Base-by-base conservation (phyloP, 1,284 basidiomycete genomes). In the Sanghuangporus weigelae region DNA sequence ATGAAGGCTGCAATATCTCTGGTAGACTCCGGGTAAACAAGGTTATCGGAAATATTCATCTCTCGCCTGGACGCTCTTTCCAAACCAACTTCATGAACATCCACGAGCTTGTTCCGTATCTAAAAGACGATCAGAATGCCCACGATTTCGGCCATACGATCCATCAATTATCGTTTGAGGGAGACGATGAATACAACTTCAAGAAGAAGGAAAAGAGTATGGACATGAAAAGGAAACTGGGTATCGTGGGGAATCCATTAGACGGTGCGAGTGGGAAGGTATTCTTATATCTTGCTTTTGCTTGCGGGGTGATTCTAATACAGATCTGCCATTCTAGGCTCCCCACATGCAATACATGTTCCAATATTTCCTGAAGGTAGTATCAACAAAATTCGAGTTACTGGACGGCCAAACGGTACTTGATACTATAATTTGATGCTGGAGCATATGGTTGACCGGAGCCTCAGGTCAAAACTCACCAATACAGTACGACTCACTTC, bases 311-410 rank as follows among this genome's bases (percentile, higher is more conserved):
- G 23, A 14, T 46, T 46, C 7, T 14, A 7, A 31, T 7, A 50
- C 58, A 14, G 44, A 60, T 46, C 31, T 60, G 63, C 21, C 67
- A 49, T 42, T 54, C 21, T 68, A 90, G 86, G 89, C 89, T 1
- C 75, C 72, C 66, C 85, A 86, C 75, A 77, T 89, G 35, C 82
- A 91, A 68, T 95, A 92, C 73, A 94, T 95, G 93, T 96, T 93
- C 83, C 93, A 95, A 72, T 96, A 98, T 77, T 98, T 98, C 85
- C 81, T 98, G 73, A 99, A 99, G 75, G 95, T 97, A 54, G 95
- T 98, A 40, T 94, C 93, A 7, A 98, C 95, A 1, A 88, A 90
- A 71, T 97, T 96, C 78, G 83, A 85, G 67, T 90, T 89, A 39
- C 78, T 96, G n/a, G 84, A 89, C 67, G 89, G 87, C 42, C 83